These are phyloP conservation scores for Helichrysum umbraculigerum DNA, from an alignment of 129 eudicot species.

Conservation along the genomic window DNA sequence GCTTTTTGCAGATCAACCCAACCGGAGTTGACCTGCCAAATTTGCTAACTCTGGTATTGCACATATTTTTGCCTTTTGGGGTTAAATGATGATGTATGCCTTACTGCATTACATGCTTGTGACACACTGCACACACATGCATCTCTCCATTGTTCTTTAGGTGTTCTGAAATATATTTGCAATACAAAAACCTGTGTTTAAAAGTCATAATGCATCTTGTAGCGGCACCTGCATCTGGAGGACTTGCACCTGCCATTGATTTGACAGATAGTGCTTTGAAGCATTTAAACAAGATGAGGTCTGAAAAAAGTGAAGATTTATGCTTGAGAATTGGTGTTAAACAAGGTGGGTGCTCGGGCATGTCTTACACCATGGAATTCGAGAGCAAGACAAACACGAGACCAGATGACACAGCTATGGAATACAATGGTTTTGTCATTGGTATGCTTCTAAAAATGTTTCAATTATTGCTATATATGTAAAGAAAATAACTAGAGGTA, in stretches of 20 bases:
- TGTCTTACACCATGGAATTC: conserved; percentile 98
- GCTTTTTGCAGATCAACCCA: not conserved
- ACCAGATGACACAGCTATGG: conserved; percentile 92
- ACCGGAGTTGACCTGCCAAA: not conserved
- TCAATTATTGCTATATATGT: conserved; percentile 14
- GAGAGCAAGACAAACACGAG: conserved; percentile 75
- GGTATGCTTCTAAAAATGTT: conserved; percentile 46
- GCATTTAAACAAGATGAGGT: conserved; percentile 87
- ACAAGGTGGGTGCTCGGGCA: conserved; percentile 99
- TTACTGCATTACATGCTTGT: not conserved
- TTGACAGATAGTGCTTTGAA: conserved; percentile 78
- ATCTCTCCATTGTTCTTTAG: not conserved
- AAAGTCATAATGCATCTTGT: conserved; percentile 15
- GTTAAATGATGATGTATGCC: not conserved
- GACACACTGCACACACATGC: conserved; percentile 1
- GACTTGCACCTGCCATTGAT: conserved; percentile 86
- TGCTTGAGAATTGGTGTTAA: conserved; percentile 94
- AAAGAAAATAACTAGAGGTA: not conserved
- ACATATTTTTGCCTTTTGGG: not conserved
- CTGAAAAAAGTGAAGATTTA: conserved; percentile 70
- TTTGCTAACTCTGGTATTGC: not conserved
- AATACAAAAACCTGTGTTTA: not conserved
- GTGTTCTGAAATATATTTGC: conserved; percentile 1
- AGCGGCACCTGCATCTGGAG: conserved; percentile 75
- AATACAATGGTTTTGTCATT: conserved; percentile 80